These are phyloP conservation scores for Colletotrichum gloeosporioides DNA, from an alignment of 2,329 filamentous ascomycete species.

Conservation along the genomic window DNA sequence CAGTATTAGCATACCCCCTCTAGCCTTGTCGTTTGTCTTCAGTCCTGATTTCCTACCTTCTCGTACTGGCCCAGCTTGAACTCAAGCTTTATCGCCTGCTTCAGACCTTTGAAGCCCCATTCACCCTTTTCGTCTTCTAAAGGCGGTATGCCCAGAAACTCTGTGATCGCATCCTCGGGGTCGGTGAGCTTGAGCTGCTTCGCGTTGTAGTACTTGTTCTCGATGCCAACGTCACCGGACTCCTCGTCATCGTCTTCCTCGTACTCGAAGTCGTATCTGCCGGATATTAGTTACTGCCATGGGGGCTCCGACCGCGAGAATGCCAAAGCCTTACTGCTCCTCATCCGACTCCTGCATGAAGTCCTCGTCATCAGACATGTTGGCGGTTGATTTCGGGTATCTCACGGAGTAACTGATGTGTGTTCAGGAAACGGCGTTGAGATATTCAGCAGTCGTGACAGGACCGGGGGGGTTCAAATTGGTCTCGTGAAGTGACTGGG, in stretches of 20 bases:
- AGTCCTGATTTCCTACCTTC: slow-evolving; percentile 56
- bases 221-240: slow-evolving; percentile 88
- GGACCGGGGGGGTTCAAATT: background rate
- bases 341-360: slow-evolving; percentile 56
- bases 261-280: slow-evolving; percentile 93
- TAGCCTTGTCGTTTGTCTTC: background rate
- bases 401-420: background rate
- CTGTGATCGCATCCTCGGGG: slow-evolving; percentile 85
- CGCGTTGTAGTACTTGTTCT: slow-evolving; percentile 99
- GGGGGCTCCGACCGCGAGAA: too few relatives aligned
- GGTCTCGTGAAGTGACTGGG: background rate
- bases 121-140: slow-evolving; percentile 93
- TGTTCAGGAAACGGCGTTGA: background rate
- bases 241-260: slow-evolving; percentile 92
- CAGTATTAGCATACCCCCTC: background rate
- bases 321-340: slow-evolving; percentile 40
- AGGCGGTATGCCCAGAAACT: slow-evolving; percentile 87
- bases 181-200: slow-evolving; percentile 93
- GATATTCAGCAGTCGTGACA: background rate
- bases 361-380: slow-evolving; percentile 58
- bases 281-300: slow-evolving; percentile 16
- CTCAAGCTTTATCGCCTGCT: slow-evolving; percentile 97
- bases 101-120: slow-evolving; percentile 98
- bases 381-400: slow-evolving; percentile 16
- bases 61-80: slow-evolving; percentile 91